A percentile compares a stretch with the other conserved stretches of the same genome.
These are phyloP conservation scores for Penicillium pancosmium DNA, from an alignment of 495 filamentous ascomycete species.

Conservation along the genomic window DNA sequence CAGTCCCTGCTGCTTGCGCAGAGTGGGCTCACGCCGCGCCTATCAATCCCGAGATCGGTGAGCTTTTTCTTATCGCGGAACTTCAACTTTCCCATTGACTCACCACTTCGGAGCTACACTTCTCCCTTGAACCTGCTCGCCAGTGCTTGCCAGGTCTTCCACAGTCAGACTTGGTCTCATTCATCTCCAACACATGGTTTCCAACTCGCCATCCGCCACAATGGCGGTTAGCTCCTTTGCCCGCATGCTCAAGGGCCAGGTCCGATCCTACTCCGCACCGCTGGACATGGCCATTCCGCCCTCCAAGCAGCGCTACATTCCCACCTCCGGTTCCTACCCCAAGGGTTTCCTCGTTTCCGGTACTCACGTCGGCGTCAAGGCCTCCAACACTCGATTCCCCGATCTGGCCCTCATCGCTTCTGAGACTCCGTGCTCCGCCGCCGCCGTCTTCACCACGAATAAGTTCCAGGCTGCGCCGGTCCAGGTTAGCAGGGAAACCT, in stretches of 20 bases:
- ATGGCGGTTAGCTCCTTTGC: constrained; percentile 40
- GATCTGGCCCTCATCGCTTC: constrained; percentile 90
- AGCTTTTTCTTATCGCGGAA: constrained; percentile 23
- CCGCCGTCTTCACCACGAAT: constrained; percentile 96
- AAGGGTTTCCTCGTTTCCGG: constrained; percentile 87
- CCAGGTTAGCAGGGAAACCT: constrained; percentile 72
- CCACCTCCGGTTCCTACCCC: constrained; percentile 81
- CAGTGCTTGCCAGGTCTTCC: not conserved
- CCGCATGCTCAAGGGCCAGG: constrained; percentile 47
- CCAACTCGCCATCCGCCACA: constrained; percentile 32
- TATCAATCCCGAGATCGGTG: constrained; percentile 24
- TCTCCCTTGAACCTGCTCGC: not conserved
- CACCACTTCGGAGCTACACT: constrained; percentile 12
- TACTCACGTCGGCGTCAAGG: constrained; percentile 91
- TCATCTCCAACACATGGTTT: constrained; percentile 29
- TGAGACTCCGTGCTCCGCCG: constrained; percentile 84
- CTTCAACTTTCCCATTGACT: constrained; percentile 20
- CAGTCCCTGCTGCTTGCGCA: no score
- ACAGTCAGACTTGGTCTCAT: constrained; percentile 3
- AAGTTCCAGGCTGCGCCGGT: constrained; percentile 97
- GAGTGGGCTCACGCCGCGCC: not conserved
- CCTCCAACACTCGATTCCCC: constrained; percentile 81
- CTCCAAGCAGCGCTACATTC: constrained; percentile 85
- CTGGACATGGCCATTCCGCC: constrained; percentile 64
- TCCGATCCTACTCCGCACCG: constrained; percentile 63